Evolutionary conservation across 441 rosid genomes (phyloP).

Genomic region (Euphorbia schlechtendalii): DNA sequence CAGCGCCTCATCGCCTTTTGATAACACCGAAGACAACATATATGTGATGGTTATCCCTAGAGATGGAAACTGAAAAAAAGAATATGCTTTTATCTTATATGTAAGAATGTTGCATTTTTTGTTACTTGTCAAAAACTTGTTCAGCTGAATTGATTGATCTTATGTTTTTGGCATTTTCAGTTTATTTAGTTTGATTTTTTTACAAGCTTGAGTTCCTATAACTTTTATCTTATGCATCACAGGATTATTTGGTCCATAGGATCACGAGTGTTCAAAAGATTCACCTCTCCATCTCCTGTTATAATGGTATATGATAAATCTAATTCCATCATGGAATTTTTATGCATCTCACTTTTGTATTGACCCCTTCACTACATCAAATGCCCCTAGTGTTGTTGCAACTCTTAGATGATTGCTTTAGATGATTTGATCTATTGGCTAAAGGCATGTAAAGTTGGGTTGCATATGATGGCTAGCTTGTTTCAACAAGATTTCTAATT

Average conservation of each 20-base stretch:
- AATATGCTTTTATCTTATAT: not conserved
- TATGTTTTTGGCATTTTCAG: not conserved
- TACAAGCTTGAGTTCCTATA: not conserved
- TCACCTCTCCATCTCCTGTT: slow-evolving; percentile 64
- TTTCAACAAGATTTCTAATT: not conserved
- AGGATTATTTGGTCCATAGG: slow-evolving; percentile 86
- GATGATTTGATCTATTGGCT: not conserved
- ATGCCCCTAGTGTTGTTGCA: not conserved
- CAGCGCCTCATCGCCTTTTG: too few species aligned
- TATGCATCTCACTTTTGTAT: not conserved
- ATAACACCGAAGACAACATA: not conserved
- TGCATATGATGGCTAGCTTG: not conserved
- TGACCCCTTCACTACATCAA: not conserved
- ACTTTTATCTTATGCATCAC: slow-evolving; percentile 11
- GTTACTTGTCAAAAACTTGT: not conserved
- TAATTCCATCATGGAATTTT: not conserved
- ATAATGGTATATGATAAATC: slow-evolving; percentile 53
- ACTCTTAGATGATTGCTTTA: not conserved
- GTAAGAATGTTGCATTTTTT: not conserved
- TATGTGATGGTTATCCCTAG: not conserved
- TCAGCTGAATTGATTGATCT: not conserved
- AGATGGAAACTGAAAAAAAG: not conserved
- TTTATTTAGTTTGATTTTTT: not conserved
- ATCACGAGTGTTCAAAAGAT: slow-evolving; percentile 73
- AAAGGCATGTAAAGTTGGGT: not conserved